Percentiles rank a stretch among this genome's conserved stretches.
Conservation (phyloP, 352 stramenopile genomes). For the Globisporangium viniferum region DNA sequence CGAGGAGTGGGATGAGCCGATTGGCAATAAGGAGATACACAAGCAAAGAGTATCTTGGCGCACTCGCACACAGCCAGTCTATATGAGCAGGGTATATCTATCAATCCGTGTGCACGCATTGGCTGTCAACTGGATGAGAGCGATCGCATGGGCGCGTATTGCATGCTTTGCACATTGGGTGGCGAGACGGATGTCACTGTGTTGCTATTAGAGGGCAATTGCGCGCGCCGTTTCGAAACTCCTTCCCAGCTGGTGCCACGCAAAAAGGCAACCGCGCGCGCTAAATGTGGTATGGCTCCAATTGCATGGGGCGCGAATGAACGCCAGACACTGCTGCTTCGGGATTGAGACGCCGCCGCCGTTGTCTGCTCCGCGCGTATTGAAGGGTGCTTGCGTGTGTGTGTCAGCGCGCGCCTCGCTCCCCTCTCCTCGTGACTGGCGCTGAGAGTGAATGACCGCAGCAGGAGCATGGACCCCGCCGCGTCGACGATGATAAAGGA, state of each 20-base stretch:
- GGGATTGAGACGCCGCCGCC: neutral
- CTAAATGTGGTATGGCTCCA: slow-evolving; percentile 2
- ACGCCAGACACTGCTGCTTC: neutral
- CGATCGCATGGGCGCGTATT: neutral
- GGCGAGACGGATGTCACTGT: neutral
- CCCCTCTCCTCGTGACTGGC: neutral
- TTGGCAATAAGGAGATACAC: no score
- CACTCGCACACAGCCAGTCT: neutral
- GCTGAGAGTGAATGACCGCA: neutral
- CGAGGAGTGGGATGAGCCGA: neutral
- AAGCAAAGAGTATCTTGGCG: neutral
- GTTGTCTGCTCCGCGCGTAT: neutral
- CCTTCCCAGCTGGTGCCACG: neutral
- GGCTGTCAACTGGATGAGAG: neutral
- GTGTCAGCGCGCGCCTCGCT: no score
- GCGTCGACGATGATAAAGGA: slow-evolving; percentile 4
- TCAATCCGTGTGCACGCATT: neutral
- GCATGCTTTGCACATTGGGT: neutral
- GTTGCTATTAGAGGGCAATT: neutral
- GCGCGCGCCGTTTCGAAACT: slow-evolving; percentile 23
- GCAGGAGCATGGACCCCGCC: slow-evolving; percentile 11
- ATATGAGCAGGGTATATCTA: neutral
- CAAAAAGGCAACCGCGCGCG: neutral
- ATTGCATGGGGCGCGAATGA: neutral
- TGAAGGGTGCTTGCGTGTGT: neutral